These are phyloP conservation scores for Cucurbita pepo DNA, from an alignment of 306 rosid genomes.

Conservation along the genomic window DNA sequence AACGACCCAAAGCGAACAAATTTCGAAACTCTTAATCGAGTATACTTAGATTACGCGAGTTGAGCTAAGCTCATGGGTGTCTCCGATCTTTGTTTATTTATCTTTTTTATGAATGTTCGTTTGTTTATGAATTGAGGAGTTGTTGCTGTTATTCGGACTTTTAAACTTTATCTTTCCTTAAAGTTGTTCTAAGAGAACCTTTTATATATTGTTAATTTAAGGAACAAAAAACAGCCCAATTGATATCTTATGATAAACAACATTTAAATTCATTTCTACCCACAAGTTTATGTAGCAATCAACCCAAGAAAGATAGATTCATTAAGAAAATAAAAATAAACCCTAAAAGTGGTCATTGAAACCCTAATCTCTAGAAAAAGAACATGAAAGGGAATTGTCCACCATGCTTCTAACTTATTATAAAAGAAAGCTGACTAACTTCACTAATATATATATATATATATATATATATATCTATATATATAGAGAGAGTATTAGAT, in stretches of 20 bases:
- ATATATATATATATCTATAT: too few species aligned
- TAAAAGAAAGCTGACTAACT: neutral
- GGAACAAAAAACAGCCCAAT: neutral
- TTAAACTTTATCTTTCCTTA: too few species aligned
- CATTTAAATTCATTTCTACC: neutral
- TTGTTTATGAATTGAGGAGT: too few species aligned
- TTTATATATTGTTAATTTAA: neutral
- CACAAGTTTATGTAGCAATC: neutral
- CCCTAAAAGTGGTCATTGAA: neutral
- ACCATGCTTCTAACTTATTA: neutral
- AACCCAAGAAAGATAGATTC: neutral
- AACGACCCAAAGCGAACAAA: too few species aligned
- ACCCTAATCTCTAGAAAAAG: neutral
- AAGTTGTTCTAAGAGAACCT: neutral
- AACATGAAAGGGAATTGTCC: neutral
- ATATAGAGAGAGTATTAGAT: neutral
- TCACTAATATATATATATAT: neutral
- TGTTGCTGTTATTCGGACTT: too few species aligned
- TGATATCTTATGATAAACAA: neutral
- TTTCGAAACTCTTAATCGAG: too few species aligned
- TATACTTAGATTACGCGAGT: too few species aligned
- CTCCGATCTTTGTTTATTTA: too few species aligned
- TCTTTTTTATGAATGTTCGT: too few species aligned
- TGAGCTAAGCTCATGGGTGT: too few species aligned
- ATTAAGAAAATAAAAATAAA: neutral